A percentile compares a stretch with the other conserved stretches of the same genome.
phyloP scores from a whole-genome alignment of 1,284 basidiomycete genomes.

The Trichosporon coremiiforme region DNA sequence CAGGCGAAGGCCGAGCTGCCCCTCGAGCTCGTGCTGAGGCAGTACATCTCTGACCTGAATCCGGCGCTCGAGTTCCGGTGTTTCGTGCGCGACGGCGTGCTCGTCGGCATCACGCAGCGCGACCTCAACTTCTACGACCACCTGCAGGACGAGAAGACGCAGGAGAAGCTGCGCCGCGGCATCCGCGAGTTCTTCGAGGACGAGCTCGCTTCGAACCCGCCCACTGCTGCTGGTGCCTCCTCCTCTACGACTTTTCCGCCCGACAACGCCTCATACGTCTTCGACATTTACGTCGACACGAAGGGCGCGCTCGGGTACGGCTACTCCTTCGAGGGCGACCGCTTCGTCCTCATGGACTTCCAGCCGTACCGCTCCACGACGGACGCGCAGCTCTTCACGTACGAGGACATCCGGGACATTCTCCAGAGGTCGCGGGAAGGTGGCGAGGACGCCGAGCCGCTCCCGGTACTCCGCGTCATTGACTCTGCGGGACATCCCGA shows the following conservation, averaged over 20 bases:
- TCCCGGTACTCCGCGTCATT: slow-evolving; percentile 68
- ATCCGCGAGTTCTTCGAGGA: slow-evolving; percentile 69
- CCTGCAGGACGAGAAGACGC: slow-evolving; percentile 67
- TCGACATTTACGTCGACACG: slow-evolving; percentile 68
- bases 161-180: slow-evolving; percentile 62
- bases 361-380: slow-evolving; percentile 84
- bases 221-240: not conserved
- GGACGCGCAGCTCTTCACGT: slow-evolving; percentile 82
- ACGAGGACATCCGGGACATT: slow-evolving; percentile 67
- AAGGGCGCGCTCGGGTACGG: slow-evolving; percentile 8
- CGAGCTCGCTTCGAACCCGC: slow-evolving; percentile 61
- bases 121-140: slow-evolving; percentile 89
- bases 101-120: slow-evolving; percentile 83
- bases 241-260: not conserved
- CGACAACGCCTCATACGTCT: slow-evolving; percentile 58
- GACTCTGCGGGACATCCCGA: slow-evolving; percentile 70
- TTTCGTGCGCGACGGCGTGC: slow-evolving; percentile 71
- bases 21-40: slow-evolving; percentile 85
- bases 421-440: slow-evolving; percentile 5
- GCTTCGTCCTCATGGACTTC: slow-evolving; percentile 82
- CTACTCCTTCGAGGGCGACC: slow-evolving; percentile 67
- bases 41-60: slow-evolving; percentile 76
- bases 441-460: slow-evolving; percentile 8
- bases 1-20: slow-evolving; percentile 41
- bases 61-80: slow-evolving; percentile 80